Base-by-base conservation (phyloP, 805 yeast species). In the Komagataella pseudopastoris region DNA sequence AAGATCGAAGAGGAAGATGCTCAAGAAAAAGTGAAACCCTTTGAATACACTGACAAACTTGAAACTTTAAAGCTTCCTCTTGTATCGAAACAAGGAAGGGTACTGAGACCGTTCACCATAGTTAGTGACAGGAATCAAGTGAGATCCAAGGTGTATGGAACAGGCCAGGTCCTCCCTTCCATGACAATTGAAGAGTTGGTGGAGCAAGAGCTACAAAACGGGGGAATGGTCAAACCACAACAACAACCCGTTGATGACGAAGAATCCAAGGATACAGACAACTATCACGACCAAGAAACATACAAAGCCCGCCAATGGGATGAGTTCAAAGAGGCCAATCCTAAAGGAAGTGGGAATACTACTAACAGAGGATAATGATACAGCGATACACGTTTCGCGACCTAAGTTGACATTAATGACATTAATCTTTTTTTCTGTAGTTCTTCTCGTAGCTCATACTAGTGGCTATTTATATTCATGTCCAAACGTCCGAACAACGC, bases 131-230 rank as follows among this genome's bases (percentile, higher is more conserved):
- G 79, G 53, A 79, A 78, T 44, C 78, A 82, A 48, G 56, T 88
- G 16, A 71, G 75, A 52, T 68, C 72, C 36, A 78, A 82, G 58
- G 96, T 90, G 0, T 80, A 78, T 58, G 96, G 97, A 1, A 88
- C 95, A 2, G 99, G 97, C 1, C 97, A 93, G 66, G 80, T 76
- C 23, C 72, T 91, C 24, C 99, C 99, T 2, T 88, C 97, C 0
- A 88, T 93, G 93, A 72, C 96, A 0, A 89, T 93, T 0, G 99
- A 93, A 56, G 97, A 93, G 58, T 83, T 85, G 54, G 70, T 93
- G 50, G 95, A 89, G 49, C 80, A 88, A 58, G 99, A 93, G 62
- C 71, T 86, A 55, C 81, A 81, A 17, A 81, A 85, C 59, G 96
- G 96, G 2, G 90, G 91, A 52, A 85, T 90, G 74, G 71, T 78